phyloP scores from a whole-genome alignment of 1,139 yeast species.

The Nakaseomyces sp. region DNA sequence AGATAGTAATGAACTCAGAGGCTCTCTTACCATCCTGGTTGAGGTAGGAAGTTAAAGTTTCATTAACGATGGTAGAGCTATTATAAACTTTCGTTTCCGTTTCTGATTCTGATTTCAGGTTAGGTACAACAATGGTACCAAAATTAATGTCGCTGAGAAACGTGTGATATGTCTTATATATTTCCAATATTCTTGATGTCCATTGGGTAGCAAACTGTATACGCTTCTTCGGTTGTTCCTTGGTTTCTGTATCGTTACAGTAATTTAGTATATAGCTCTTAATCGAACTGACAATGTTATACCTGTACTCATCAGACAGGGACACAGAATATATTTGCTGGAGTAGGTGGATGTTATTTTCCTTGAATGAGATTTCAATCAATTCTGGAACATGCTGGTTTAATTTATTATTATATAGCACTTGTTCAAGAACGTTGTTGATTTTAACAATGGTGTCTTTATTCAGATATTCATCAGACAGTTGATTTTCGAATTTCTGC shows the following conservation, averaged over 20 bases:
- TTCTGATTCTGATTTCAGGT: slow-evolving; percentile 21
- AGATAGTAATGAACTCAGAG: slow-evolving; percentile 67
- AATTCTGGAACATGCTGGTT: slow-evolving; percentile 11
- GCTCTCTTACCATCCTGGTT: slow-evolving; percentile 46
- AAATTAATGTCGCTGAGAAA: slow-evolving; percentile 5
- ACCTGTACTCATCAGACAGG: slow-evolving; percentile 14
- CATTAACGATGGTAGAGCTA: slow-evolving; percentile 47
- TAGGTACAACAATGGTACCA: slow-evolving; percentile 5
- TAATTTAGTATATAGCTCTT: slow-evolving; percentile 35
- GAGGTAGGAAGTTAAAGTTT: slow-evolving; percentile 55
- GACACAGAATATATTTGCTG: slow-evolving; percentile 18
- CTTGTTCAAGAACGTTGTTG: slow-evolving; percentile 16
- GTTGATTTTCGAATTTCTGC: slow-evolving; percentile 48
- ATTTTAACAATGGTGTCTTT: slow-evolving; percentile 22
- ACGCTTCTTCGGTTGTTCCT: slow-evolving; percentile 30
- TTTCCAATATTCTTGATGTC: slow-evolving; percentile 52
- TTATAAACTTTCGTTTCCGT: slow-evolving; percentile 36
- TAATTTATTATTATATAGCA: slow-evolving; percentile 21
- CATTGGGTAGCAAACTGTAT: slow-evolving; percentile 51
- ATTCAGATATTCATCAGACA: slow-evolving; percentile 17
- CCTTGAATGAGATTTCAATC: slow-evolving; percentile 11
- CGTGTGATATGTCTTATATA: slow-evolving; percentile 52
- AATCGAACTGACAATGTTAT: slow-evolving; percentile 33
- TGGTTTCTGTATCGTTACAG: slow-evolving; percentile 33
- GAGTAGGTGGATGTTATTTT: slow-evolving; percentile 11